A percentile compares a stretch with the other conserved stretches of the same genome.
phyloP scores from a whole-genome alignment of 257 asterid genomes.

The Solanum appendiculatum region DNA sequence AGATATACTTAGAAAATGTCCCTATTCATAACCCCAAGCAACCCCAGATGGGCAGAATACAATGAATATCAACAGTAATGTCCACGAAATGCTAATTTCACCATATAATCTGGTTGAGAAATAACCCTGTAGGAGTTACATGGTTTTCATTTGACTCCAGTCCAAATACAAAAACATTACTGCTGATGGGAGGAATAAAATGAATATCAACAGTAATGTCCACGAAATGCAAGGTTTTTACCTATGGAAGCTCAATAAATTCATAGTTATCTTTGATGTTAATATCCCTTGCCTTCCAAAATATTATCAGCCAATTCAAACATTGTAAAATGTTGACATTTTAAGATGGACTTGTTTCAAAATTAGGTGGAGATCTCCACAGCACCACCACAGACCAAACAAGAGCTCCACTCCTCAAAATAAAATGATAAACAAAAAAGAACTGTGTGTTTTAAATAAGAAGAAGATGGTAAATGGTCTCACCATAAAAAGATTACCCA shows the following conservation, averaged over 20 bases:
- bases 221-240: not conserved
- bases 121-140: not conserved
- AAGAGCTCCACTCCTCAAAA: not conserved
- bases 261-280: not conserved
- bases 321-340: not conserved
- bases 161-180: not conserved
- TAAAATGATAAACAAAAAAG: not conserved
- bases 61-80: too few relatives aligned
- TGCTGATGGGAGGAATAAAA: not conserved
- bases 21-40: not conserved
- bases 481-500: conserved; percentile 82
- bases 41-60: not conserved
- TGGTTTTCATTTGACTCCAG: not conserved
- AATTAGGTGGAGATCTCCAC: not conserved
- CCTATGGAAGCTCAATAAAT: not conserved
- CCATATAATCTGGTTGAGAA: not conserved
- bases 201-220: not conserved
- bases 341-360: not conserved
- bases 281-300: not conserved
- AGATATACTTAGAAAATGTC: not conserved
- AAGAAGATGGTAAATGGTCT: conserved; percentile 12
- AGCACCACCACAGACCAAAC: not conserved
- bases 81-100: not conserved
- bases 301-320: not conserved
- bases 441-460: not conserved